Evolutionary conservation across 2,329 filamentous ascomycete genomes (phyloP), one percentile per base, ranked within the genome.

Genomic region (Arthrocladium fulminans): DNA sequence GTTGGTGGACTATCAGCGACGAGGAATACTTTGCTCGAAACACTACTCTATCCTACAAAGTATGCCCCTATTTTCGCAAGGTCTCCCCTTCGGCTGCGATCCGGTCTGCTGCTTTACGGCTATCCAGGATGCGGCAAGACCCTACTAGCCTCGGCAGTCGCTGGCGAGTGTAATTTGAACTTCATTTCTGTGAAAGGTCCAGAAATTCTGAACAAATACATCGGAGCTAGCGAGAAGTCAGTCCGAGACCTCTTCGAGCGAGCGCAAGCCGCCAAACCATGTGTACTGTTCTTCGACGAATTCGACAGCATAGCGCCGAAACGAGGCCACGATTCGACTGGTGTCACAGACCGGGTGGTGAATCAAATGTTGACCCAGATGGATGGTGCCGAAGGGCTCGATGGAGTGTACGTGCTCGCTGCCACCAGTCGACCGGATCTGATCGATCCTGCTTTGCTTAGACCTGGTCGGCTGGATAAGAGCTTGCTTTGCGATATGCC

Each of bases 181-280:
- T 98, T 98, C 67, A 98, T 98, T 66, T 89, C 84, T 34, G 92
- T 98, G 61, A 98, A 98, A 69, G 92, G 92, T 0, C 92, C 92
- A 0, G 94, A 98, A 66, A 97, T 98, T 51, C 71, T 98, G 47
- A 98, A 98, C 74, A 98, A 98, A 69, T 98, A 98, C 65, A 98
- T 98, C 51, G 92, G 92, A 61, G 92, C 92, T 0, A 94, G 86
- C 23, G 92, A 98, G 62, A 98, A 98, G 73, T 88, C 83, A 52
- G 89, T 98, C 5, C 82, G 94, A 35, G 92, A 98, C 64, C 74
- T 98, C 1, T 98, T 98, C 61, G 90, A 95, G 63, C 80, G 92
- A 35, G 92, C 92, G 0, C 82, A 84, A 61, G 90, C 92, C 2
- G 92, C 92, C 3, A 81, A 84, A 51, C 94, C 94, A 0, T 97